Conservation (phyloP, 176 grass and related monocot genomes). For the Ensete glaucum region DNA sequence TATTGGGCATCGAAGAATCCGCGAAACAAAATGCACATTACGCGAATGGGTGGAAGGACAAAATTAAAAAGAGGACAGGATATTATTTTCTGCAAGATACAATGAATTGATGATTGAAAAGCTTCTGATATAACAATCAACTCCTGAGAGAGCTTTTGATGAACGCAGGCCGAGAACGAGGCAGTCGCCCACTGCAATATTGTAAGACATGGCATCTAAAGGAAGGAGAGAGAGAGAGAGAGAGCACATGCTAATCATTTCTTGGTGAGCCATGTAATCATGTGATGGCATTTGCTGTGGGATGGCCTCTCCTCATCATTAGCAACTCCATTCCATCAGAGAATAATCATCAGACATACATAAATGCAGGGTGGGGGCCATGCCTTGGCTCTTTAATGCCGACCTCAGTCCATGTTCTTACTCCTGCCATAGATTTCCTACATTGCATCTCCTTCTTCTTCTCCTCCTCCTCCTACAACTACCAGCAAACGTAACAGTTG, state of each 20-base stretch:
- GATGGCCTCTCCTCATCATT: slow-evolving; percentile 26
- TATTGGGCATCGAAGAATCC: not conserved
- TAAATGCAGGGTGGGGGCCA: not conserved
- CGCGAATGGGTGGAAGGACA: not conserved
- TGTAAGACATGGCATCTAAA: slow-evolving; percentile 38
- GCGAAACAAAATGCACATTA: slow-evolving; percentile 16
- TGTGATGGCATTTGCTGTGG: slow-evolving; percentile 51
- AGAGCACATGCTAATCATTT: slow-evolving; percentile 91
- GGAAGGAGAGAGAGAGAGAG: slow-evolving; percentile 8
- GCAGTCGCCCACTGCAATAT: slow-evolving; percentile 9
- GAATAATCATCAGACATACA: slow-evolving; percentile 6
- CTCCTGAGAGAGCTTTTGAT: slow-evolving; percentile 23
- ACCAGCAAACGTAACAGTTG: too few relatives aligned
- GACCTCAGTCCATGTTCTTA: not conserved
- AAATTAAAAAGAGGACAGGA: too few relatives aligned
- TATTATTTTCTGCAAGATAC: slow-evolving; percentile 35
- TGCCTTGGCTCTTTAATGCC: not conserved
- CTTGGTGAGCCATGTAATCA: slow-evolving; percentile 68
- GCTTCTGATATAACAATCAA: slow-evolving; percentile 30
- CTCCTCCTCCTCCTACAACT: too few relatives aligned
- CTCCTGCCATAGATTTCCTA: not conserved
- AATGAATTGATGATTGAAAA: slow-evolving; percentile 57
- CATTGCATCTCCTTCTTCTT: too few relatives aligned
- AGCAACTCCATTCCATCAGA: slow-evolving; percentile 15
- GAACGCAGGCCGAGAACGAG: slow-evolving; percentile 20